Base-by-base conservation (phyloP, 352 stramenopile species). In the Phytophthora megakarya region DNA sequence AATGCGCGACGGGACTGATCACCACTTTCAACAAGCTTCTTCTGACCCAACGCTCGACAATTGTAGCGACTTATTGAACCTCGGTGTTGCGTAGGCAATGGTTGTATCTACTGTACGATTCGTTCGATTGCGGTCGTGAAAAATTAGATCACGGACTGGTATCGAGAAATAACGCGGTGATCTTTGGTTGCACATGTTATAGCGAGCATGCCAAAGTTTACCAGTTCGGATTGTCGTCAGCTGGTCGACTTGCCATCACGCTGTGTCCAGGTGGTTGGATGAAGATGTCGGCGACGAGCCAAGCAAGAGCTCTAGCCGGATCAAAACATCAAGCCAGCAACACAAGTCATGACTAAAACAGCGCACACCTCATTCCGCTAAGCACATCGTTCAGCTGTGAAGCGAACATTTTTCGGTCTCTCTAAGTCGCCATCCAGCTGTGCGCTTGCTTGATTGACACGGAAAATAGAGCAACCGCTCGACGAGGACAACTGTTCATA, bases 241-340 rank as follows among this genome's bases (percentile, higher is more conserved):
- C 52, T 69, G 61, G 30, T 55, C 61, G 42, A 70, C 54, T 48
- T 57, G 42, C 26, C 47, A 70, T 70, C 61, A 70, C 54, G 38
- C 43, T 63, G 35, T 9, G 51, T 52, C 30, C 48, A 65, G 15
- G 37, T 57, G 57, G 45, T 52, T 52, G 39, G 48, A 49, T 60
- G 60, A 13, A 25, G 15, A 39, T 28, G 48, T 13, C 32, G 48
- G 32, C 42, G 43, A 62, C 40, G 52, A 57, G 42, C 18, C 40
- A 46, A 67, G 19, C 18, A 30, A 39, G 42, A 51, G 39, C 35
- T 58, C 25, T 48, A 55, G 26, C 51, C 25, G 15, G 18, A 62
- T 42, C 39, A n/a, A 46, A 42, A 61, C n/a, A 30, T 38, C 19
- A 54, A 61, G 35, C 35, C 18, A 44, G 19, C 23, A 28, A 18